Conservation (phyloP, 208 protist genomes). For the Crithidia sp. region DNA sequence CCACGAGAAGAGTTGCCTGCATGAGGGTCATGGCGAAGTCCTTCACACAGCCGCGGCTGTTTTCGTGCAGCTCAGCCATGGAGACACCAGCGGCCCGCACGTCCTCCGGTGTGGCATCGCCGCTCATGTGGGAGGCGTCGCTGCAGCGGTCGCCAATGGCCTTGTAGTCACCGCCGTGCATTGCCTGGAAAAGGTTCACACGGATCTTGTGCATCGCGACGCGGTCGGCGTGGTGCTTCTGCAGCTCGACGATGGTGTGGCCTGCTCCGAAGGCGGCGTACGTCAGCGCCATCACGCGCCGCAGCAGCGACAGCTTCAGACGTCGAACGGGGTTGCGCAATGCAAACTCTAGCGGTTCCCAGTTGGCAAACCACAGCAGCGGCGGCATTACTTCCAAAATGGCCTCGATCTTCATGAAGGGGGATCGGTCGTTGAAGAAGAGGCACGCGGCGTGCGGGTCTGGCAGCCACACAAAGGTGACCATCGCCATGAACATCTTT, state of each 20-base stretch:
- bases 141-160: background rate
- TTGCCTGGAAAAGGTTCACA: conserved; percentile 13
- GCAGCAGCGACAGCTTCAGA: conserved; percentile 52
- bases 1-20: conserved; percentile 23
- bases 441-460: conserved; percentile 37
- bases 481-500: conserved; percentile 44
- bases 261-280: conserved; percentile 50
- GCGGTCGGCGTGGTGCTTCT: conserved; percentile 29
- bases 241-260: conserved; percentile 25
- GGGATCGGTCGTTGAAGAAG: conserved; percentile 42
- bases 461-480: conserved; percentile 30
- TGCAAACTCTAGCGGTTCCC: conserved; percentile 47
- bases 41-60: conserved; percentile 35
- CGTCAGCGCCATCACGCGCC: conserved; percentile 40
- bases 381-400: conserved; percentile 33
- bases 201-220: conserved; percentile 34
- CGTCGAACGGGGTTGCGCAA: conserved; percentile 46
- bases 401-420: conserved; percentile 41
- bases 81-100: background rate
- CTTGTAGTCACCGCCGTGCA: conserved; percentile 12
- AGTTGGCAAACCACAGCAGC: conserved; percentile 50
- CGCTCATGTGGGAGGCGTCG: background rate
- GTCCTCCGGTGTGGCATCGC: background rate
- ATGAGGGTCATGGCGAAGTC: conserved; percentile 27
- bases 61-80: conserved; percentile 26